phyloP scores from a whole-genome alignment of 129 eudicot species.

The Chrysanthemum seticuspe region DNA sequence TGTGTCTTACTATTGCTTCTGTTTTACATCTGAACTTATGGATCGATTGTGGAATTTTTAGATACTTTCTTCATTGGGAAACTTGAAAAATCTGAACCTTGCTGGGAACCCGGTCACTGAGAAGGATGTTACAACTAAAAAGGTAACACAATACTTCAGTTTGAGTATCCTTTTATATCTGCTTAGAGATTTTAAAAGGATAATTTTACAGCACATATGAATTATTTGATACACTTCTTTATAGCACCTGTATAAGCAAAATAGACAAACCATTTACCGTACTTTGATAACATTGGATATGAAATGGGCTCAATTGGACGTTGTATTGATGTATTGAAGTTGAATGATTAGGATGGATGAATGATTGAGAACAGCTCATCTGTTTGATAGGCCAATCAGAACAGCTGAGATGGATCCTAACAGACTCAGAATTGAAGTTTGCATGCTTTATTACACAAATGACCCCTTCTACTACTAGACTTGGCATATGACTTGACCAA shows the following conservation, averaged over 20 bases:
- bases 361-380: too few species aligned
- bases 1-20: neutral
- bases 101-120: constrained; percentile 90
- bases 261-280: constrained; percentile 1
- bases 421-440: too few species aligned
- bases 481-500: too few species aligned
- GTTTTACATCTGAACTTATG: constrained; percentile 14
- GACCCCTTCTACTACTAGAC: too few species aligned
- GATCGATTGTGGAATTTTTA: constrained; percentile 27
- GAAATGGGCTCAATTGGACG: too few species aligned
- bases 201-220: neutral
- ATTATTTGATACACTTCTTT: constrained; percentile 6
- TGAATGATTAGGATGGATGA: too few species aligned
- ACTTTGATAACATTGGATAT: too few species aligned
- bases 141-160: constrained; percentile 41
- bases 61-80: constrained; percentile 70
- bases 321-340: too few species aligned
- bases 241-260: constrained; percentile 1
- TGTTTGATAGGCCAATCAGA: too few species aligned
- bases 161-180: constrained; percentile 8
- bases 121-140: constrained; percentile 54
- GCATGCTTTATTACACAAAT: too few species aligned
- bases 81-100: constrained; percentile 73
- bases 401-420: too few species aligned
- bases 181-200: constrained; percentile 1